Conservation (phyloP, 805 yeast species). For the Yamadazyma akitaensis region DNA sequence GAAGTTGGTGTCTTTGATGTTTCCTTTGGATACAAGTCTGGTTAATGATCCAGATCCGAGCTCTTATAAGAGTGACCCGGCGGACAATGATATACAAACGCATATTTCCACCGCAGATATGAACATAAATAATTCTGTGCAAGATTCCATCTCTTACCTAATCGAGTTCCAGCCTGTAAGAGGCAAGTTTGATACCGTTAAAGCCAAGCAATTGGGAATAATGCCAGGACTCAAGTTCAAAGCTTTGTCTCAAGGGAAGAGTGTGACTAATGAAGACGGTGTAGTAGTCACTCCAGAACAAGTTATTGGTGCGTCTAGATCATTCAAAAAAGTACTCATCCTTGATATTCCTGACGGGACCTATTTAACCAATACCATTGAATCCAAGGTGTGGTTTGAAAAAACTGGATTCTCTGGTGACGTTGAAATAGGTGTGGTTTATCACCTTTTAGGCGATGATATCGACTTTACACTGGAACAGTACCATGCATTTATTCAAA, state of each 20-base stretch:
- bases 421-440: slow-evolving; percentile 52
- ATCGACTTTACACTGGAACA: slow-evolving; percentile 43
- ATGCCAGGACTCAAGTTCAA: slow-evolving; percentile 61
- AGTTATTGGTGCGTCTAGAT: slow-evolving; percentile 62
- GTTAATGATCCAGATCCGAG: slow-evolving; percentile 37
- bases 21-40: slow-evolving; percentile 47
- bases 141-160: slow-evolving; percentile 62
- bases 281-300: slow-evolving; percentile 59
- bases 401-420: slow-evolving; percentile 22
- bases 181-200: slow-evolving; percentile 69
- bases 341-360: slow-evolving; percentile 53
- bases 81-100: slow-evolving; percentile 37
- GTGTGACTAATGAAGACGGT: slow-evolving; percentile 60
- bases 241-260: slow-evolving; percentile 54
- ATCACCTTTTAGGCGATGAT: slow-evolving; percentile 71
- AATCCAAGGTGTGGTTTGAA: slow-evolving; percentile 29
- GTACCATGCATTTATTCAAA: slow-evolving; percentile 49
- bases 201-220: slow-evolving; percentile 67
- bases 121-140: slow-evolving; percentile 15
- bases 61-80: slow-evolving; percentile 36
- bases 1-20: slow-evolving; percentile 51
- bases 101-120: slow-evolving; percentile 23
- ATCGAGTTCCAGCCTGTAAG: slow-evolving; percentile 62
- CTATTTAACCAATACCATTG: slow-evolving; percentile 37
- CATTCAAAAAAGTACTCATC: slow-evolving; percentile 58